Base-by-base conservation (phyloP, 495 filamentous ascomycete species). In the Parachaetomium inaequale region DNA sequence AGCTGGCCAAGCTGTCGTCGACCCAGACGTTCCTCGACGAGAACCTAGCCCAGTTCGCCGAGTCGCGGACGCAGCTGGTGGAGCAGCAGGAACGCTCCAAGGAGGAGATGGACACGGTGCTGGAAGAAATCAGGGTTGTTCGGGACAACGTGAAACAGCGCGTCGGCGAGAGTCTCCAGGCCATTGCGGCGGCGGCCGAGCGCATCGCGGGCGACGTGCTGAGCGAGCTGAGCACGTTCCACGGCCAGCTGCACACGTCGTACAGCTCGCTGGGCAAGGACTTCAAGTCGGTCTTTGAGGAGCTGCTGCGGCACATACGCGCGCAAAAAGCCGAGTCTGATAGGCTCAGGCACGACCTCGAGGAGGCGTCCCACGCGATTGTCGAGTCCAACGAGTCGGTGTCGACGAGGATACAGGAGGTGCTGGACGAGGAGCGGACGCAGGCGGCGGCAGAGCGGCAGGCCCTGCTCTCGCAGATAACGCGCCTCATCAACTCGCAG, bases 141-240 rank as follows among this genome's bases (percentile, higher is more conserved):
- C 83, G 94, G 25, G 88, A 96, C 73, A 87, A 90, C 50, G 88
- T 97, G 19, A 97, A 96, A 75, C 75, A 81, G 36, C 87, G 87
- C 46, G 90, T 98, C 36, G 91, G 91, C 4, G 86, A 91, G 66
- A 93, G 93, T 4, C 80, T 98, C 17, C 88, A 88, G 69, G 87
- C 91, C 7, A 84, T 98, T 3, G 91, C 92, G 1, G 82, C 81
- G 29, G 93, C 93, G 12, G 93, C 94, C 7, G 89, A 90, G 71
- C 84, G 86, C 19, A 98, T 98, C 59, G 90, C 91, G 0, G 87
- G 87, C 25, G 93, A 94, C 66, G 92, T 98, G n/a, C 87, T 96
- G 50, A 87, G 83, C 55, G 93, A 98, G 72, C 81, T 98, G 38
- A 80, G 85, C 10, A 81, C 82, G 21, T 96, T 97, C 61, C 91